Conservation (phyloP, 768 basidiomycete genomes). For the Mycena crocata region DNA sequence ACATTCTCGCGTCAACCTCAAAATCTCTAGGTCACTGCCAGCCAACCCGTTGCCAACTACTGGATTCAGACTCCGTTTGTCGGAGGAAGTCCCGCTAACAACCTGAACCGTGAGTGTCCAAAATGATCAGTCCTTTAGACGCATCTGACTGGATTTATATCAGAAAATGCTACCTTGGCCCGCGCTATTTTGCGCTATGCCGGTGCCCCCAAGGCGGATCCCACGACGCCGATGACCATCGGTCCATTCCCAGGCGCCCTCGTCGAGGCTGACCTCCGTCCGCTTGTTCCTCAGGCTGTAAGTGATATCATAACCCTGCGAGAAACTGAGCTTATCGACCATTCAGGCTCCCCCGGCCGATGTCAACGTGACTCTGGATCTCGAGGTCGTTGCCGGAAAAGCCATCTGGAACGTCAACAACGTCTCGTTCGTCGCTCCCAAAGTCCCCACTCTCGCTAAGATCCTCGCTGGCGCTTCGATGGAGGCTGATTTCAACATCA, state of each 20-base stretch:
- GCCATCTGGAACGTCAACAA: constrained; percentile 50
- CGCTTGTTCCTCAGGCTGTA: constrained; percentile 8
- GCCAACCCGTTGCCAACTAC: constrained; percentile 60
- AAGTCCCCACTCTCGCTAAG: constrained; percentile 40
- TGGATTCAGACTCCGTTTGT: constrained; percentile 48
- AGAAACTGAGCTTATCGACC: constrained; percentile 16
- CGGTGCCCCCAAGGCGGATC: too few species aligned
- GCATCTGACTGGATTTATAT: background rate
- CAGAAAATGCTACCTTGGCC: constrained; percentile 41
- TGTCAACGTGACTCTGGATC: constrained; percentile 34
- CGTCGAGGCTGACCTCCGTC: constrained; percentile 47
- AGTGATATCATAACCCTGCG: background rate
- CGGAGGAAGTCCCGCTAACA: constrained; percentile 43
- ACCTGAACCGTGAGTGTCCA: constrained; percentile 37
- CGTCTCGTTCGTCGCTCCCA: constrained; percentile 32
- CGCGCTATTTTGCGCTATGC: too few species aligned
- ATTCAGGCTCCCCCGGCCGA: constrained; percentile 32
- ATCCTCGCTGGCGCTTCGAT: constrained; percentile 48
- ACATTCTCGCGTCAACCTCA: constrained; percentile 21
- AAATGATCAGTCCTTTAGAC: background rate
- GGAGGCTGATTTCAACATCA: constrained; percentile 44
- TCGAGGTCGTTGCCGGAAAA: constrained; percentile 42
- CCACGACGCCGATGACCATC: too few species aligned
- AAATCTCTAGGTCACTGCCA: constrained; percentile 48
- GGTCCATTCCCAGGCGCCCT: too few species aligned